These are phyloP conservation scores for Haplosporangium sp. DNA, from an alignment of 371 early-diverging fungal genomes.

Conservation along the genomic window DNA sequence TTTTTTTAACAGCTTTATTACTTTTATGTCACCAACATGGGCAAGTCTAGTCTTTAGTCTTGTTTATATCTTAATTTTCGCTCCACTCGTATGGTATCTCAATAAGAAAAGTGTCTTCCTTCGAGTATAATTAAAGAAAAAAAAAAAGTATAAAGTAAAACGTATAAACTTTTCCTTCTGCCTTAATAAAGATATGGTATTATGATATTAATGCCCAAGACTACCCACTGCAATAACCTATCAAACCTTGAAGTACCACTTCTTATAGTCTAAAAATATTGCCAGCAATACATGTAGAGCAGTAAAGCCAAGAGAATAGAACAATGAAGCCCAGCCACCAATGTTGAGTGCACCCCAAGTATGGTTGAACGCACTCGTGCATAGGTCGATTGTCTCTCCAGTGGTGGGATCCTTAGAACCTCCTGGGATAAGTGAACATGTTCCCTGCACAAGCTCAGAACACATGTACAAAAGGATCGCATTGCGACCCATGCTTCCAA, in stretches of 20 bases:
- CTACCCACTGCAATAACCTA: not conserved
- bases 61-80: slow-evolving; percentile 28
- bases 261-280: slow-evolving; percentile 46
- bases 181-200: not conserved
- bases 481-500: slow-evolving; percentile 57
- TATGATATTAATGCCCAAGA: not conserved
- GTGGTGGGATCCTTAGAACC: slow-evolving; percentile 25
- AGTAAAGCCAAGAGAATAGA: slow-evolving; percentile 41
- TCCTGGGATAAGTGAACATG: slow-evolving; percentile 32
- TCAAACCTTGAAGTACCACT: slow-evolving; percentile 56
- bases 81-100: slow-evolving; percentile 27
- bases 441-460: slow-evolving; percentile 45
- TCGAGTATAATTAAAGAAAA: slow-evolving; percentile 14
- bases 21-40: slow-evolving; percentile 26
- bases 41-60: slow-evolving; percentile 34
- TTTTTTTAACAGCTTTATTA: slow-evolving; percentile 38
- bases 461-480: slow-evolving; percentile 58
- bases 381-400: slow-evolving; percentile 21
- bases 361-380: slow-evolving; percentile 16
- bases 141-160: not conserved
- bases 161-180: not conserved
- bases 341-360: slow-evolving; percentile 47
- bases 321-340: slow-evolving; percentile 41
- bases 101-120: slow-evolving; percentile 20
- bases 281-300: slow-evolving; percentile 34